Evolutionary conservation across 306 rosid genomes (phyloP), one percentile per base, ranked within the genome.

Genomic region (Medicago lupulina): DNA sequence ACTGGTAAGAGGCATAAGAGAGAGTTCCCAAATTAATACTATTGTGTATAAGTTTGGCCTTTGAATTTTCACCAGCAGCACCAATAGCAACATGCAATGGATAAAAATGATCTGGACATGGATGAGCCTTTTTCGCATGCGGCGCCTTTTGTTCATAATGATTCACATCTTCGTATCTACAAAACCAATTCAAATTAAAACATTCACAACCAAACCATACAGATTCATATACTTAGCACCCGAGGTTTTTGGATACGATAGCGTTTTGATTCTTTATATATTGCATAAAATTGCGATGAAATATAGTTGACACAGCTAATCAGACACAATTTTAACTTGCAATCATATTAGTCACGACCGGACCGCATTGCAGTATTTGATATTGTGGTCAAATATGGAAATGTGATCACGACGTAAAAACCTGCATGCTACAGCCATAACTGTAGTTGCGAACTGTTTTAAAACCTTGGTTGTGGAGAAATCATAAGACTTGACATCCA

Each of bases 41-140:
- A 51, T 69, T 80, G 75, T 91, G 98, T 40, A 91, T 80, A 47
- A 83, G 82, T 77, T 89, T 88, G 0, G 96, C 86, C 82, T 88
- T 87, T 0, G 94, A 19, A 54, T 74, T 38, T 43, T 61, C 87
- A 38, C 96, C 93, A 3, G 96, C 94, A 5, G 98, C 97, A 15
- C 97, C 98, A 55, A 87, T 77, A 13, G 98, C 98, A 14, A 93
- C 91, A 6, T 91, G 94, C 70, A 93, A 62, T 0, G 98, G 98
- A 54, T 65, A 93, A 49, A 93, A 84, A 54, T 93, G 98, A 64
- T 93, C 98, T 0, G 97, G 93, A 82, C 75, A 73, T 0, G 97
- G 98, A 69, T 89, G 98, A 39, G 97, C 92, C 87, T n/a, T 84
- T 70, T 60, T 93, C 0, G 93, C 94, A 67, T 86, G 65, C 1